Base-by-base conservation (phyloP, 495 filamentous ascomycete genomes). In the Podospora tetraspora region DNA sequence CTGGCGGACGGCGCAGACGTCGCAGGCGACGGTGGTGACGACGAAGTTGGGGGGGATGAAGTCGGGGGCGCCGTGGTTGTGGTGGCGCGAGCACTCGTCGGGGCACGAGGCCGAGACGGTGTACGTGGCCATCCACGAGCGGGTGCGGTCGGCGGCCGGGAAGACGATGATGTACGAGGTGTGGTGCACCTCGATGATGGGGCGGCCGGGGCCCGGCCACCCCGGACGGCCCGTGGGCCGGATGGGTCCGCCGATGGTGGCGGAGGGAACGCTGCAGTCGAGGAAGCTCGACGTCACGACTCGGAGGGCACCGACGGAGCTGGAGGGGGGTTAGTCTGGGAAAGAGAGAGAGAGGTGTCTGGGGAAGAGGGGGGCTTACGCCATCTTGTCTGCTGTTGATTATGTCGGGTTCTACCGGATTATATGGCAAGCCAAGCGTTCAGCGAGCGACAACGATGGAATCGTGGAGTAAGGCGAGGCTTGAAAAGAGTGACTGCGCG, bases 141-240 rank as follows among this genome's bases (percentile, higher is more conserved):
- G 75, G 6, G 80, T 83, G 59, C 78, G 69, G 71, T 79, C 81
- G 23, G 82, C 73, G 0, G 82, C 77, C 9, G 72, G 71, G 60
- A 77, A 72, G 57, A 72, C 70, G 30, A 80, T 81, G 64, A 77
- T 77, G 71, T 85, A 84, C 63, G 79, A 68, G 7, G 80, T 83
- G 13, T 81, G 82, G 63, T 74, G 78, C 22, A 61, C 34, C 12
- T 57, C 37, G 56, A 64, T 16, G 24, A 66, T 59, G 37, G 37
- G 37, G 37, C 34, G 61, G 64, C 19, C 56, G n/a, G 13, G 61
- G 61, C 27, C 61, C 3, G 6, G 19, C 60, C 19, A 23, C 0
- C 12, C 4, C 3, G 34, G 34, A 16, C 3, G 34, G 3, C 34
- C 34, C 12, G 34, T 37, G 34, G 34, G 34, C 13, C 34, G 34